These are phyloP conservation scores for Davidsoniella virescens DNA, from an alignment of 2,329 filamentous ascomycete species.

Conservation along the genomic window DNA sequence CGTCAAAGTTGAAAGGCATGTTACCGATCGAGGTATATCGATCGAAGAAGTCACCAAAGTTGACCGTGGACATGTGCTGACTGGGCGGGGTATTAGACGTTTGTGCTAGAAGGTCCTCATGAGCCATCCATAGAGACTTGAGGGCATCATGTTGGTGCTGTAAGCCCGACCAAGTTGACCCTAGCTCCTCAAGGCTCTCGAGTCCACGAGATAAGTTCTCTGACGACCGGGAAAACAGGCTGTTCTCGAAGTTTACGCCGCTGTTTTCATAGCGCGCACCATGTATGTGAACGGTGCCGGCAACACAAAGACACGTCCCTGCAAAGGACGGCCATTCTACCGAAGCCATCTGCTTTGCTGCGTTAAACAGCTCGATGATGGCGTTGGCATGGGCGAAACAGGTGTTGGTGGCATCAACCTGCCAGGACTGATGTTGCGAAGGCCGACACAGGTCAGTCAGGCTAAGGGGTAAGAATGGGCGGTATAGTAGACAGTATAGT, in stretches of 20 bases:
- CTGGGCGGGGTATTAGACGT: conserved; percentile 23
- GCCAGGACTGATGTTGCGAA: conserved; percentile 80
- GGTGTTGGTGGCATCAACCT: conserved; percentile 77
- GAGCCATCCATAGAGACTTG: conserved; percentile 61
- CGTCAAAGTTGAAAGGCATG: no score
- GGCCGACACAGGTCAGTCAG: conserved; percentile 63
- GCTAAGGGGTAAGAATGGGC: conserved; percentile 74
- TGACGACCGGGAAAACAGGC: conserved; percentile 43
- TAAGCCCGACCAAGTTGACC: conserved; percentile 58
- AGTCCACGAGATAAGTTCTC: conserved; percentile 65
- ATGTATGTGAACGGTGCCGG: conserved; percentile 76
- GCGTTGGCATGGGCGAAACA: conserved; percentile 79
- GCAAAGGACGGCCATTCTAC: conserved; percentile 80
- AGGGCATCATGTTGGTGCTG: conserved; percentile 69
- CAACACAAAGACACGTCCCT: conserved; percentile 73
- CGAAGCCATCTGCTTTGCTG: conserved; percentile 55
- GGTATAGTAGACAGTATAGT: conserved; percentile 73
- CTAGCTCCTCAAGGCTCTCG: conserved; percentile 60
- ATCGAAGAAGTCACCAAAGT: conserved; percentile 59
- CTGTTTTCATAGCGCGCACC: conserved; percentile 59
- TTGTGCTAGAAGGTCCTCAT: conserved; percentile 52
- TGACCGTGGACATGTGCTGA: conserved; percentile 15
- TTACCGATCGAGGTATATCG: conserved; percentile 37
- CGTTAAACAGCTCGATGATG: conserved; percentile 66
- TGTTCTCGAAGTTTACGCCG: conserved; percentile 32